Percentiles rank a stretch among this genome's conserved stretches.
phyloP scores from a whole-genome alignment of 768 basidiomycete genomes.

The Phlebiopsis flavidoalba region DNA sequence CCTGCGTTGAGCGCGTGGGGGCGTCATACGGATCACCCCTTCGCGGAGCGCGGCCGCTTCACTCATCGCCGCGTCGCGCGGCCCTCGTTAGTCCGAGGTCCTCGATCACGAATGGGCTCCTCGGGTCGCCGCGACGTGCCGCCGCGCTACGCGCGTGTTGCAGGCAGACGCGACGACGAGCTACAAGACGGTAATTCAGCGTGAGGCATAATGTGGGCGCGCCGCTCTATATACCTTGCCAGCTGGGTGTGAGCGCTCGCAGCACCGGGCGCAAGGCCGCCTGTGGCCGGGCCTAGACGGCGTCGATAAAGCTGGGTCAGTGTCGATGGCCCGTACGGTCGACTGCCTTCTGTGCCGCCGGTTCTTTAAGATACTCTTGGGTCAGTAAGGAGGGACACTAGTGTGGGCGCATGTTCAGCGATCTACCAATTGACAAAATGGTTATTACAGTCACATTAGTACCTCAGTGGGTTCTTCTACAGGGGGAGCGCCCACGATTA shows the following conservation, averaged over 20 bases:
- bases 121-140: not conserved
- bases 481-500: conserved; percentile 8
- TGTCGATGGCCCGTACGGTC: conserved; percentile 74
- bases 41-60: conserved; percentile 20
- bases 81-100: conserved; percentile 22
- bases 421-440: not conserved
- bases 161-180: not conserved
- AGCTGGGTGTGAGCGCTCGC: not conserved
- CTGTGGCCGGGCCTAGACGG: conserved; percentile 54
- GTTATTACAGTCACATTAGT: not conserved
- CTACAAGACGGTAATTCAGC: too few species aligned
- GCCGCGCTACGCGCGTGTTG: not conserved
- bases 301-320: conserved; percentile 72
- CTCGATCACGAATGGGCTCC: conserved; percentile 20
- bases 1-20: not conserved
- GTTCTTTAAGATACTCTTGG: conserved; percentile 57
- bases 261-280: conserved; percentile 28
- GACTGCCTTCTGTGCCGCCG: conserved; percentile 65
- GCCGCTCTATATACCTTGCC: conserved; percentile 12
- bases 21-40: not conserved
- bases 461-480: conserved; percentile 71
- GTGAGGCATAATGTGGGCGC: not conserved
- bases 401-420: too few species aligned
- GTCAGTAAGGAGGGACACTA: too few species aligned
- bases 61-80: not conserved